Base-by-base conservation (phyloP, 306 rosid genomes). In the Ormosia semicastrata region DNA sequence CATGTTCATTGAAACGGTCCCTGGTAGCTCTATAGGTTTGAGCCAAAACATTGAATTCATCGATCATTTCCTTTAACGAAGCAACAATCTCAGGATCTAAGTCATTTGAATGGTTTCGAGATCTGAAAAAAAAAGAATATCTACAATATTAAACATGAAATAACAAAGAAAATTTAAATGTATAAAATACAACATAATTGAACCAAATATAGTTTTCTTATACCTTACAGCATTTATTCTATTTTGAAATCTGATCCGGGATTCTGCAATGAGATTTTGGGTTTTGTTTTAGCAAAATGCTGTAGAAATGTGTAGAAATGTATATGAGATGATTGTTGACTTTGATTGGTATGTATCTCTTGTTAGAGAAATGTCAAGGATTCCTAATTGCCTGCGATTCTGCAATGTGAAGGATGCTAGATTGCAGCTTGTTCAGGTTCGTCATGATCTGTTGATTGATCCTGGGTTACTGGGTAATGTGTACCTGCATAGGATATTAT, bases 391-490 rank as follows among this genome's bases (percentile, higher is more conserved):
- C 87, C 93, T 90, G 91, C 90, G 99, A 86, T n/a, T n/a, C n/a
- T n/a, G n/a, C n/a, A n/a, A n/a, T n/a, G 99, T 95, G 53, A 89
- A 78, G 88, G 99, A 95, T 85, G 96, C 88, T 63, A 95, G 97
- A 77, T 82, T 90, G 44, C 89, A 87, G 87, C 98, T 93, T 83
- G 96, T 92, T 43, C 89, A 83, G 76, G 93, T 92, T 71, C 85
- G 82, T 75, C 96, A 91, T 12, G 93, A 89, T 89, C 81, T 95
- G 70, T 86, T 95, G 88, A 95, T 95, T 76, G 99, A 93, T 86
- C 99, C 98, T n/a, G 98, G 97, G 63, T 88, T 95, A 72, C 92
- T 90, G 59, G 96, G 98, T 64, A 90, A 95, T 83, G 90, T 78
- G 70, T 88, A 82, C 90, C 58, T 95, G 78, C 91, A 93, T 77